A percentile compares a stretch with the other conserved stretches of the same genome.
These are phyloP conservation scores for Xylaria sp. DNA, from an alignment of 2,329 filamentous ascomycete genomes.

Conservation along the genomic window DNA sequence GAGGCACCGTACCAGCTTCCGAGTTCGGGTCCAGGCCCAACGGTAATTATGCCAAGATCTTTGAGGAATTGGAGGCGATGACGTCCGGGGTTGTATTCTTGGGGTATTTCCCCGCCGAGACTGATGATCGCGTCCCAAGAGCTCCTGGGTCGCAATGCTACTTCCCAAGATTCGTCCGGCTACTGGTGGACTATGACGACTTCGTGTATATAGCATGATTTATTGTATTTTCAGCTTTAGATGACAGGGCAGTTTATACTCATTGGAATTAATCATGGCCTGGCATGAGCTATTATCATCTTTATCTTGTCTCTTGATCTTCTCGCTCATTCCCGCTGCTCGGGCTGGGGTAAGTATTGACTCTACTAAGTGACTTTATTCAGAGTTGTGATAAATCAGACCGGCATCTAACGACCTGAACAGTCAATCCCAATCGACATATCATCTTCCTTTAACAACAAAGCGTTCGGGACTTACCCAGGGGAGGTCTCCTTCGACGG, in stretches of 20 bases:
- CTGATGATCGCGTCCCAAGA: not conserved
- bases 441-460: slow-evolving; percentile 58
- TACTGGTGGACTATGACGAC: not conserved
- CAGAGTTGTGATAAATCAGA: not conserved
- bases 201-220: not conserved
- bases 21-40: not conserved
- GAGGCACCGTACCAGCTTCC: not conserved
- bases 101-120: slow-evolving; percentile 24
- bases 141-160: slow-evolving; percentile 14
- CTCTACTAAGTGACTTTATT: not conserved
- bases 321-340: not conserved
- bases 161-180: not conserved
- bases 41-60: not conserved
- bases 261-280: not conserved
- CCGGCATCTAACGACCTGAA: slow-evolving; percentile 7
- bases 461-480: slow-evolving; percentile 57
- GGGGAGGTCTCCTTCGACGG: slow-evolving; percentile 60
- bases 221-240: not conserved
- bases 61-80: not conserved
- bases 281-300: slow-evolving; percentile 5
- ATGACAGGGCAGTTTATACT: not conserved
- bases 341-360: slow-evolving; percentile 11
- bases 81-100: slow-evolving; percentile 9
- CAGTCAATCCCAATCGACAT: slow-evolving; percentile 51
- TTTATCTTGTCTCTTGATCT: not conserved